Base-by-base conservation (phyloP, 2,329 filamentous ascomycete species). In the Nemania serpens region DNA sequence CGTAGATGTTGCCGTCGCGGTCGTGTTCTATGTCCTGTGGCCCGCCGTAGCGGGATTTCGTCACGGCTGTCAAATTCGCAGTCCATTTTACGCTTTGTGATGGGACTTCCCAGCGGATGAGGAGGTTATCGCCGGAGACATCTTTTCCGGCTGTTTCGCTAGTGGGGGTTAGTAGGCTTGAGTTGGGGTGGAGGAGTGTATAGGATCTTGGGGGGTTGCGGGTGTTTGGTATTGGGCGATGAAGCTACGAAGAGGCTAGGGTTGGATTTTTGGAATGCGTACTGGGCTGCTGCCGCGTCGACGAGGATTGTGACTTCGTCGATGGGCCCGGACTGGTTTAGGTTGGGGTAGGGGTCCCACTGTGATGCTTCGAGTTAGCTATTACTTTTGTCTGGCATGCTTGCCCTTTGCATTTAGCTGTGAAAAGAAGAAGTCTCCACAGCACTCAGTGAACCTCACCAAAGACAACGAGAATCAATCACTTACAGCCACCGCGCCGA, bases 21-120 rank as follows among this genome's bases (percentile, higher is more conserved):
- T 78, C 76, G 52, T 75, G 72, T 39, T 75, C 76, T 2, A 77
- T 68, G 52, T 79, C 77, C 58, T 79, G 77, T 37, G 73, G 77
- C 5, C 75, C 77, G 22, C 75, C 72, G 61, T 75, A 78, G 0
- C 51, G 56, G 3, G 73, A 73, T 0, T 62, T 52, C 0, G 71
- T 71, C 0, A 73, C 51, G 0, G 66, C 62, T 0, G 73, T 76
- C 10, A 79, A 59, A 61, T 78, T 75, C 10, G 68, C 53, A 15
- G 57, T 63, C 75, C 75, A 78, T 7, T 75, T 62, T 1, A 70
- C 54, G 33, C 61, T 52, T 10, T 69, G 54, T 11, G 55, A 54
- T 10, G 62, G 25, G 1, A 74, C 63, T 54, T 76, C 69, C 55
- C 74, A 77, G 55, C 76, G 76, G 33, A 77, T 56, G 17, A 79